A percentile compares a stretch with the other conserved stretches of the same genome.
Conservation (phyloP, 2,329 filamentous ascomycete genomes). For the Alternaria gaisen region DNA sequence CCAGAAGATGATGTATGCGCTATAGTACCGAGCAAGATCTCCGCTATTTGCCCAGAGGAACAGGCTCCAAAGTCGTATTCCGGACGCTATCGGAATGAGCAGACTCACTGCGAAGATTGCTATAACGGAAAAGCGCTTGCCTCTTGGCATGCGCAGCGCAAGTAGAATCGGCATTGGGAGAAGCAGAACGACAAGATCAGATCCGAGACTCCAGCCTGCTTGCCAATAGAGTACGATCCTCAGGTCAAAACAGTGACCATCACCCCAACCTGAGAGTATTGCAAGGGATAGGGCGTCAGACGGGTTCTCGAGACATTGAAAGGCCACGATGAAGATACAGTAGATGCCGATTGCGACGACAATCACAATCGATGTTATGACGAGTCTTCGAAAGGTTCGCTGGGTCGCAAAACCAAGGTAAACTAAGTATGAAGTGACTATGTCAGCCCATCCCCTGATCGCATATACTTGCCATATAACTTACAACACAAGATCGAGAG, state of each 20-base stretch:
- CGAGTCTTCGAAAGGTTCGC: slow-evolving; percentile 29
- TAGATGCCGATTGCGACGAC: slow-evolving; percentile 20
- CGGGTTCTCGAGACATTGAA: slow-evolving; percentile 33
- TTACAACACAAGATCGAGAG: slow-evolving; percentile 33
- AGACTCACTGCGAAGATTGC: slow-evolving; percentile 35
- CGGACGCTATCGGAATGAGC: slow-evolving; percentile 32
- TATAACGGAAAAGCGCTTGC: slow-evolving; percentile 33
- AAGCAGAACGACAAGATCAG: slow-evolving; percentile 33
- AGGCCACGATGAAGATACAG: slow-evolving; percentile 30
- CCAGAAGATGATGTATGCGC: slow-evolving; percentile 37
- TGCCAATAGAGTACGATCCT: slow-evolving; percentile 28
- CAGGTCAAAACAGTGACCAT: slow-evolving; percentile 27
- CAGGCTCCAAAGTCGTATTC: slow-evolving; percentile 29
- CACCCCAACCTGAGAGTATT: slow-evolving; percentile 23
- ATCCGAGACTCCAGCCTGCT: slow-evolving; percentile 35
- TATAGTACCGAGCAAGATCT: slow-evolving; percentile 26
- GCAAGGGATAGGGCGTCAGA: slow-evolving; percentile 19
- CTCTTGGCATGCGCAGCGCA: slow-evolving; percentile 32
- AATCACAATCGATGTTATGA: slow-evolving; percentile 24
- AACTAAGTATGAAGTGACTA: slow-evolving; percentile 5
- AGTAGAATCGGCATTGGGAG: slow-evolving; percentile 36
- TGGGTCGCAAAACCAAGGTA: slow-evolving; percentile 37
- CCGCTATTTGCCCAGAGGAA: slow-evolving; percentile 27
- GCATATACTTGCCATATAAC: background rate
- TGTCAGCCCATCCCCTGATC: background rate